Evolutionary conservation across 768 basidiomycete species (phyloP).

Genomic region (Hemileccinum impolitum): DNA sequence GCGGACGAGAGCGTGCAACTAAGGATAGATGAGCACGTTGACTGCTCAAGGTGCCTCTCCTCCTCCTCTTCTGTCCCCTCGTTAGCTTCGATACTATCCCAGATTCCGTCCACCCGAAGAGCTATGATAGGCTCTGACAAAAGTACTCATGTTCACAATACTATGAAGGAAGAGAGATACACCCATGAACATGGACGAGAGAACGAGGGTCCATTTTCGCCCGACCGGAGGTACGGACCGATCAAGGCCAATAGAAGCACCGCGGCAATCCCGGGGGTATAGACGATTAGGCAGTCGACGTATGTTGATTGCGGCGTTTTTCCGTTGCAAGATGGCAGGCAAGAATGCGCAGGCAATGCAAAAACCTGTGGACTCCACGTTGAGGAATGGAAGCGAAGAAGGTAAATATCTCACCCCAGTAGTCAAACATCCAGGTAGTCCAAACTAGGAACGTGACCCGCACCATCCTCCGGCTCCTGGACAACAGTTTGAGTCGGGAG

Average conservation of each 20-base stretch:
- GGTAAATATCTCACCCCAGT: conserved; percentile 5
- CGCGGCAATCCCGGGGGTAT: conserved; percentile 7
- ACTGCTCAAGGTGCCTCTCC: too few relatives aligned
- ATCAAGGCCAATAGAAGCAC: conserved; percentile 4
- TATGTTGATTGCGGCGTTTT: conserved; percentile 10
- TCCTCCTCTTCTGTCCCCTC: too few relatives aligned
- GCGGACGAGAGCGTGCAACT: too few relatives aligned
- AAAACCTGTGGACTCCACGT: neutral
- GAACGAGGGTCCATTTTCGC: conserved; percentile 16
- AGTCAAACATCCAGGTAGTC: conserved; percentile 13
- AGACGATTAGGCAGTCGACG: conserved; percentile 10
- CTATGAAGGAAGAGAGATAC: conserved; percentile 10
- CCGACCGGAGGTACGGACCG: conserved; percentile 15
- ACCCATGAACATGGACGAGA: conserved; percentile 8
- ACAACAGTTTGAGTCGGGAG: conserved; percentile 10
- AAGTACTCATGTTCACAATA: conserved; percentile 10
- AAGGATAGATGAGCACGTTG: too few relatives aligned
- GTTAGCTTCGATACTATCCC: too few relatives aligned
- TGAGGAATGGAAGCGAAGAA: neutral
- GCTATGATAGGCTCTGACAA: conserved; percentile 6
- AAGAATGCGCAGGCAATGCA: conserved; percentile 1
- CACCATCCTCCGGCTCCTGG: conserved; percentile 11
- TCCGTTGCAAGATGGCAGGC: conserved; percentile 12
- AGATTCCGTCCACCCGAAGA: too few relatives aligned
- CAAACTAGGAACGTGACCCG: conserved; percentile 12